A percentile compares a stretch with the other conserved stretches of the same genome.
Conservation (phyloP, 2,329 filamentous ascomycete genomes). For the Basipetospora chlamydospora region DNA sequence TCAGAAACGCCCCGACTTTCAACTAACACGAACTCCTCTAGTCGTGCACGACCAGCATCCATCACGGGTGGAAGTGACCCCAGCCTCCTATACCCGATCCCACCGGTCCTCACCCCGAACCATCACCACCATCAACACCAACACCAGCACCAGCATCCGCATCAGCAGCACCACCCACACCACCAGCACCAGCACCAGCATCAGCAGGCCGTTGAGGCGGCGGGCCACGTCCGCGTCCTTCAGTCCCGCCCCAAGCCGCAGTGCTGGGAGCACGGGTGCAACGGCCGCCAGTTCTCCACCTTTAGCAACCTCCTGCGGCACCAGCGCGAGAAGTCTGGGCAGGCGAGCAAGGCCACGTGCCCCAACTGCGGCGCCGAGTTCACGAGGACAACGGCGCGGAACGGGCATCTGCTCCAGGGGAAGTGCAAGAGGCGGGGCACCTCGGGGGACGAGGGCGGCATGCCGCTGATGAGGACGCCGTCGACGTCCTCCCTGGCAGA, state of each 20-base stretch:
- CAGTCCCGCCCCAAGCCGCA: conserved; percentile 80
- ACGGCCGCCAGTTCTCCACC: conserved; percentile 87
- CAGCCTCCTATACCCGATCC: conserved; percentile 28
- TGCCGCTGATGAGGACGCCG: neutral
- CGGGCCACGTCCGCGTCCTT: conserved; percentile 49
- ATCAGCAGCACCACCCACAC: too few species aligned
- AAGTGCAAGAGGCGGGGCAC: conserved; percentile 61
- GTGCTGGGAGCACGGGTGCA: conserved; percentile 95
- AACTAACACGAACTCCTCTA: conserved; percentile 7
- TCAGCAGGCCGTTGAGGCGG: conserved; percentile 18
- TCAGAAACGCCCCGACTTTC: conserved; percentile 2
- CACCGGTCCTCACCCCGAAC: conserved; percentile 3
- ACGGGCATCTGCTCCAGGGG: conserved; percentile 73
- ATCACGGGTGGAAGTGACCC: conserved; percentile 23
- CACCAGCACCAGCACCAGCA: conserved; percentile 5
- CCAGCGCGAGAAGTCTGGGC: conserved; percentile 87
- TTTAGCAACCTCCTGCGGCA: conserved; percentile 91
- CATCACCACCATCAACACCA: too few species aligned
- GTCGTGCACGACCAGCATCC: conserved; percentile 23
- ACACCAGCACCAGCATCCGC: too few species aligned
- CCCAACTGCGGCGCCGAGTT: conserved; percentile 89
- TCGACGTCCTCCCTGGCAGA: neutral
- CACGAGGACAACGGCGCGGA: conserved; percentile 73
- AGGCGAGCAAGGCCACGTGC: conserved; percentile 76
- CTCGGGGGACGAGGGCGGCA: conserved; percentile 1